Percentiles rank a stretch among this genome's conserved stretches.
These are phyloP conservation scores for Triglochin maritima DNA, from an alignment of 106 monocot species.

Conservation along the genomic window DNA sequence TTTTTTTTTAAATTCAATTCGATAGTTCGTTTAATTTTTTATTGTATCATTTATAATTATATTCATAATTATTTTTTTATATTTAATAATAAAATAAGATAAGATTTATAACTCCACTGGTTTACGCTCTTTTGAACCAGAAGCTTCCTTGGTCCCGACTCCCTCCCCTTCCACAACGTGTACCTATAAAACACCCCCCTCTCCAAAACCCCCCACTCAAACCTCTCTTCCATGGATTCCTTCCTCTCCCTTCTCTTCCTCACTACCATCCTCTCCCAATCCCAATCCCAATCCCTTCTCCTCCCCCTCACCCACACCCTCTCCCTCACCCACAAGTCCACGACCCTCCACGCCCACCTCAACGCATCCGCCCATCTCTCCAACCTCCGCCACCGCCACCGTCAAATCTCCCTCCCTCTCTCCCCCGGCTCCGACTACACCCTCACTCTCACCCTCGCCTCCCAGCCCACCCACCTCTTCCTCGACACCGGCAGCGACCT, in stretches of 20 bases:
- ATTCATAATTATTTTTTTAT: no score
- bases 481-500: slow-evolving; percentile 98
- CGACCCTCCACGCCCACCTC: slow-evolving; percentile 29
- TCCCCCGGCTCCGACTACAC: slow-evolving; percentile 60
- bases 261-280: background rate
- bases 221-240: background rate
- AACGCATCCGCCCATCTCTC: slow-evolving; percentile 37
- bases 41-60: no score
- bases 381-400: slow-evolving; percentile 19
- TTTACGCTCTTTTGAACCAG: no score
- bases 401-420: slow-evolving; percentile 55
- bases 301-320: slow-evolving; percentile 32
- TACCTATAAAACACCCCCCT: no score
- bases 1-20: no score
- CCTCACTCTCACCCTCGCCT: slow-evolving; percentile 38
- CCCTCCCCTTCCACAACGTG: no score
- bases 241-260: background rate
- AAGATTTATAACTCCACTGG: no score
- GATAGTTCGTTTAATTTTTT: no score
- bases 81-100: no score
- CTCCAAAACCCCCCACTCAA: background rate
- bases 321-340: background rate
- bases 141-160: no score
- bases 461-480: slow-evolving; percentile 40
- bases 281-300: slow-evolving; percentile 12